Base-by-base conservation (phyloP, 2,329 filamentous ascomycete species). In the Aureobasidium sp. region DNA sequence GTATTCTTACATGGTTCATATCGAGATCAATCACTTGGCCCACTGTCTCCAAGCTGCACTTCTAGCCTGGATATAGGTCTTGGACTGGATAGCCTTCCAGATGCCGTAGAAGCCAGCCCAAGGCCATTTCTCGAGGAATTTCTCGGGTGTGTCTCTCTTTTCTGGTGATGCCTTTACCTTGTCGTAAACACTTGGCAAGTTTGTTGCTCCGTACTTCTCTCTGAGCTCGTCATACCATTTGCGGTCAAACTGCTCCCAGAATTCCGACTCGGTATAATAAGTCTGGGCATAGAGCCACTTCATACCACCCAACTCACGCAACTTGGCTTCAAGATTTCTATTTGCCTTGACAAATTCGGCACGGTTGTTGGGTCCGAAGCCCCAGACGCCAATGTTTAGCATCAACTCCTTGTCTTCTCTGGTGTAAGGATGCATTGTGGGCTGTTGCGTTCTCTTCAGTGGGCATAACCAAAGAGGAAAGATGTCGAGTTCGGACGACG, bases 211-310 rank as follows among this genome's bases (percentile, higher is more conserved):
- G 68, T 88, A 89, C 68, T 81, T 84, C 27, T 72, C 70, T 20
- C 87, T 75, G 58, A 89, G 72, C 2, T 69, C 71, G 48, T 87
- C 82, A 64, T 89, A 88, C 68, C 82, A 82, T 8, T 74, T 67
- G 41, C 78, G 76, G 69, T 87, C 82, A 64, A 88, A 89, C 59
- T 83, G 78, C 10, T 76, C 71, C 86, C 87, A 89, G 70, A 90
- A 90, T 66, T 89, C 87, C 0, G 82, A 79, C 69, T 87, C 82
- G 3, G 79, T 82, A 70, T 88, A 88, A 72, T 86, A 89, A 0
- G 84, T 83, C 62, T 89, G 86, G 0, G 86, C 85, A 65, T 90
- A 90, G 1, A 90, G 74, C 77, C 85, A 88, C 73, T 89, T 89
- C 76, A 84, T 85, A 6, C 87, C 87, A 2, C 81, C 78, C 7